A percentile compares a stretch with the other conserved stretches of the same genome.
These are phyloP conservation scores for Yamadazyma trypodendri DNA, from an alignment of 1,139 yeast species.

Conservation along the genomic window DNA sequence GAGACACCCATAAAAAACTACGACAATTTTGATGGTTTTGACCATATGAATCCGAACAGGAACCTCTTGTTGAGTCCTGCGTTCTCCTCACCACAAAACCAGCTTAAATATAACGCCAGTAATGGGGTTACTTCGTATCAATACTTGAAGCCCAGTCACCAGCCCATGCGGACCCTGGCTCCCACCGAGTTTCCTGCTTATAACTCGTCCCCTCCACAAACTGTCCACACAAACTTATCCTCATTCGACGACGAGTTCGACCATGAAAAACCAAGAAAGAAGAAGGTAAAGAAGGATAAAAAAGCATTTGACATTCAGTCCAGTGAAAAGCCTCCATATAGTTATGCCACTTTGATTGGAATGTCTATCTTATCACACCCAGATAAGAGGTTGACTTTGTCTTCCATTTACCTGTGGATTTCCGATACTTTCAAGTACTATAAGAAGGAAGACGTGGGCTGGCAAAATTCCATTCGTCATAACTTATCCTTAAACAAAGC, in stretches of 20 bases:
- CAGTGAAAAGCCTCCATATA: slow-evolving; percentile 79
- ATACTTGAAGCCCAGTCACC: slow-evolving; percentile 5
- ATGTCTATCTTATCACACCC: slow-evolving; percentile 90
- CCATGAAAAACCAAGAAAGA: slow-evolving; percentile 17
- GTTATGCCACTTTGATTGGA: slow-evolving; percentile 92
- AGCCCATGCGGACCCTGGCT: background rate
- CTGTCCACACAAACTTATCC: slow-evolving; percentile 12
- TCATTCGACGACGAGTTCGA: slow-evolving; percentile 18
- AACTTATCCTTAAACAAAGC: slow-evolving; percentile 84
- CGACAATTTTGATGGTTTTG: slow-evolving; percentile 9
- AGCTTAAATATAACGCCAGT: slow-evolving; percentile 7
- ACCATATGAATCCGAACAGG: slow-evolving; percentile 6
- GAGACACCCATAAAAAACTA: slow-evolving; percentile 19
- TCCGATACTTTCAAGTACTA: slow-evolving; percentile 83
- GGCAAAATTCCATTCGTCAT: slow-evolving; percentile 92
- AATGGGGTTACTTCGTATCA: slow-evolving; percentile 4
- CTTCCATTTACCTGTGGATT: slow-evolving; percentile 94
- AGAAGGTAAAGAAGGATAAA: slow-evolving; percentile 16
- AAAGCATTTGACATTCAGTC: slow-evolving; percentile 39
- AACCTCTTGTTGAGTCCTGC: slow-evolving; percentile 42
- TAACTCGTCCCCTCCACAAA: slow-evolving; percentile 8
- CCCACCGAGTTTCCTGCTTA: slow-evolving; percentile 1
- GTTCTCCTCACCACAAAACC: slow-evolving; percentile 45
- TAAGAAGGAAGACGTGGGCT: slow-evolving; percentile 83
- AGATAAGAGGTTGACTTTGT: slow-evolving; percentile 73